Evolutionary conservation across 306 rosid genomes (phyloP).

Genomic region (Prunus campanulata): DNA sequence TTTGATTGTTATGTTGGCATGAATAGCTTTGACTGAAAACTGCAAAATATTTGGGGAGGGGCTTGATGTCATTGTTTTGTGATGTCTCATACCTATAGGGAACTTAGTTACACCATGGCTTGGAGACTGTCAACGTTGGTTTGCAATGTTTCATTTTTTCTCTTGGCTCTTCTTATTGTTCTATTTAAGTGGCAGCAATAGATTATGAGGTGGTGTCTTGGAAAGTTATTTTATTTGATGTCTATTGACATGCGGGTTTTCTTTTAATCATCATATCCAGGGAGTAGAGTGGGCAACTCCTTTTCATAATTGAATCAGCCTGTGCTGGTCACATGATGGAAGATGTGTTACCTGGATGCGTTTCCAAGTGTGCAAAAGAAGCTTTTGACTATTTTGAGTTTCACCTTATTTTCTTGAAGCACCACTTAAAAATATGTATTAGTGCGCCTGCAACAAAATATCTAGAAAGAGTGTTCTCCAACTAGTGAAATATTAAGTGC

Average conservation of each 20-base stretch:
- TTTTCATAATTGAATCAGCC: constrained; percentile 40
- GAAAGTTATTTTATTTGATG: constrained; percentile 24
- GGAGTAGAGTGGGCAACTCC: constrained; percentile 35
- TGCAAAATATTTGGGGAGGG: not conserved
- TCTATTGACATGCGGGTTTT: constrained; percentile 24
- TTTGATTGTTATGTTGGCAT: not conserved
- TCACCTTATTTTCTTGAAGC: constrained; percentile 18
- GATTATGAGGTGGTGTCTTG: constrained; percentile 24
- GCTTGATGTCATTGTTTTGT: not conserved
- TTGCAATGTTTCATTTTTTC: not conserved
- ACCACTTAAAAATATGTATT: constrained; percentile 4
- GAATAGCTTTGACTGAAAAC: not conserved
- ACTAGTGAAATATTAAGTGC: not conserved
- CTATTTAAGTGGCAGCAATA: constrained; percentile 12
- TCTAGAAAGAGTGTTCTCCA: not conserved
- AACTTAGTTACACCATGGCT: not conserved
- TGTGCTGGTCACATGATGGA: constrained; percentile 39
- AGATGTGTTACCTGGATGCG: constrained; percentile 30
- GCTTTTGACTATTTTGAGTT: constrained; percentile 9
- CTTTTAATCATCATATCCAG: constrained; percentile 40
- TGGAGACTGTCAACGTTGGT: not conserved
- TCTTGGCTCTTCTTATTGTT: constrained; percentile 7
- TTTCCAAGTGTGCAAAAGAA: constrained; percentile 22
- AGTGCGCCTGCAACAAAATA: too few species aligned
- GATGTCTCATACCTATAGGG: not conserved